Conservation (phyloP, 257 asterid genomes). For the Paraleonurus japonicus region DNA sequence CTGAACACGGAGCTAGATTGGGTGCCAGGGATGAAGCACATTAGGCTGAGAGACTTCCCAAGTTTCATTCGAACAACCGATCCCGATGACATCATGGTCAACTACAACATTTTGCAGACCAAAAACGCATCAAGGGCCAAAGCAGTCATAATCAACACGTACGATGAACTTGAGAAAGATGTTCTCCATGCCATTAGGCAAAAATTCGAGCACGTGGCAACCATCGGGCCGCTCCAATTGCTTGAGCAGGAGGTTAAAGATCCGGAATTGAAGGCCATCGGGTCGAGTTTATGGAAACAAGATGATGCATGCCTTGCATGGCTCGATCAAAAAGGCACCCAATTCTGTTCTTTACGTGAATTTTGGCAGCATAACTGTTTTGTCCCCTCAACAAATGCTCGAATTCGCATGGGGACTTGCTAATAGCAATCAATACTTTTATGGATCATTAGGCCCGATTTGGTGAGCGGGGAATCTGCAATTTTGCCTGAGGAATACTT, state of each 20-base stretch:
- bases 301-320: constrained; percentile 51
- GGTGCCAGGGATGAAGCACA: constrained; percentile 60
- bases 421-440: constrained; percentile 40
- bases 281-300: constrained; percentile 61
- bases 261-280: constrained; percentile 28
- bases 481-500: constrained; percentile 43
- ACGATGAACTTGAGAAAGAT: constrained; percentile 44
- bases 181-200: constrained; percentile 46
- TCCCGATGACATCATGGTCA: constrained; percentile 54
- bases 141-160: constrained; percentile 56
- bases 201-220: constrained; percentile 37
- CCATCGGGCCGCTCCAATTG: constrained; percentile 61
- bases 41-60: constrained; percentile 62
- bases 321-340: constrained; percentile 42
- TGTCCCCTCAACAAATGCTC: constrained; percentile 43
- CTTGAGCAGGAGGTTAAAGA: constrained; percentile 28
- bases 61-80: constrained; percentile 59
- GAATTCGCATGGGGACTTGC: constrained; percentile 83
- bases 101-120: constrained; percentile 45
- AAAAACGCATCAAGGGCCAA: constrained; percentile 43
- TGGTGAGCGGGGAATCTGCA: constrained; percentile 47
- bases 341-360: constrained; percentile 63
- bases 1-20: constrained; percentile 50
- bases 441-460: constrained; percentile 66
- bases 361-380: constrained; percentile 61